Evolutionary conservation across 768 basidiomycete genomes (phyloP), one percentile per base, ranked within the genome.

Genomic region (Daedalea quercina): DNA sequence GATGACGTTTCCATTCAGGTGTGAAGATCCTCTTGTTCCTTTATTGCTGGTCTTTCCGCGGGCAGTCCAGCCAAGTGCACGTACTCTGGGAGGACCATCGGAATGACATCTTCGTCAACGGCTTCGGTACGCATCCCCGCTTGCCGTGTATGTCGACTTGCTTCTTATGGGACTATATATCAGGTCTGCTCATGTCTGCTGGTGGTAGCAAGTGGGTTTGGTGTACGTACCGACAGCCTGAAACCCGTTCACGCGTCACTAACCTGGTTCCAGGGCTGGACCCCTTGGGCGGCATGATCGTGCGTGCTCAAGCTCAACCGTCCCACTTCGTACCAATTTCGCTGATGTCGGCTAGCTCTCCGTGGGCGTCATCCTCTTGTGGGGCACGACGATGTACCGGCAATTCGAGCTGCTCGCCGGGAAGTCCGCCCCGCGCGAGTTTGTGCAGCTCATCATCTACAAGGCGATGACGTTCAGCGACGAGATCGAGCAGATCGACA

Each of bases 21-120:
- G 82, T 90, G 57, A 99, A 99, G 69, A 76, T 92, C 44, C 42
- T 84, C 0, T 79, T 99, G 41, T 98, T 98, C 71, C 34, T 93
- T 3, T 96, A 93, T 69, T 94, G 94, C 67, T 81, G 73, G 61
- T 77, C 89, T 2, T 76, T 95, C 43, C 82, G 90, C 25, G 78
- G 76, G 28, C 81, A 80, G 57, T 93, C 89, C 6, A 94, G 90
- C 61, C 96, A 99, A 69, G 95, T 99, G 2, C 80, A 81, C 44
- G 82, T 96, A 17, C 78, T 96, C 25, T 97, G 92, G 93, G 90
- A 96, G 67, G 95, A 98, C 64, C 94, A 97, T 58, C 76, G 94
- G 59, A 97, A 94, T 62, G 95, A 95, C 62, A 65, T 93, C n/a
- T 89, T 82, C 65, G 82, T 92, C 65, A 93, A 93, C 62, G 72